These are phyloP conservation scores for Alternaria dauci DNA, from an alignment of 2,329 filamentous ascomycete species.

Conservation along the genomic window DNA sequence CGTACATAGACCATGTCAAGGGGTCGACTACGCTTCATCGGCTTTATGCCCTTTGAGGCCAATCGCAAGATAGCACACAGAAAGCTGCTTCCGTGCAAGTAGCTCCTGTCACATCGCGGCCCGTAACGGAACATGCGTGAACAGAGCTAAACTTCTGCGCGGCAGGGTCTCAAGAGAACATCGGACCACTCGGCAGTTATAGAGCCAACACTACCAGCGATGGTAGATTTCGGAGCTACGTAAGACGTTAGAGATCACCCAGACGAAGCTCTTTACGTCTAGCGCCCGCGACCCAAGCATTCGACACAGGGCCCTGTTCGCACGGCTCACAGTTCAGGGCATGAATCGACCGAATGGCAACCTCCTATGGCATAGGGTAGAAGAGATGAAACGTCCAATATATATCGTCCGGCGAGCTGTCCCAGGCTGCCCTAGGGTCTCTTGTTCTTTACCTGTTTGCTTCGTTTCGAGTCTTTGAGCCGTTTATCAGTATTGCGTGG, in stretches of 20 bases:
- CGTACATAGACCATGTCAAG: neutral
- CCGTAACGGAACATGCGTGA: neutral
- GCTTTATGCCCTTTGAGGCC: neutral
- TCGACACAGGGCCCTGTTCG: neutral
- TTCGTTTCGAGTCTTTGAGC: neutral
- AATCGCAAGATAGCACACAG: neutral
- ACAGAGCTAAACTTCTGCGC: neutral
- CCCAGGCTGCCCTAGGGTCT: neutral
- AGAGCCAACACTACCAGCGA: neutral
- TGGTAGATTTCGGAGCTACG: neutral
- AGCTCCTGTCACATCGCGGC: neutral
- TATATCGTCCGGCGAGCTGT: neutral
- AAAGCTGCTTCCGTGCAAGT: neutral
- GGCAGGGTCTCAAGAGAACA: neutral
- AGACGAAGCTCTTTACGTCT: conserved; percentile 4
- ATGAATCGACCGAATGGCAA: neutral
- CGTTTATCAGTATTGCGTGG: neutral
- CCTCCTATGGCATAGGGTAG: neutral
- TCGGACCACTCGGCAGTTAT: neutral
- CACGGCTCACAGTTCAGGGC: neutral
- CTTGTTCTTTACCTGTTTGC: neutral
- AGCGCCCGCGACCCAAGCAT: neutral
- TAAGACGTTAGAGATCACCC: neutral
- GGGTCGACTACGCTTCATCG: neutral
- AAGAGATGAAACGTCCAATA: conserved; percentile 5